phyloP scores from a whole-genome alignment of 257 asterid species.

The Haberlea rhodopensis region DNA sequence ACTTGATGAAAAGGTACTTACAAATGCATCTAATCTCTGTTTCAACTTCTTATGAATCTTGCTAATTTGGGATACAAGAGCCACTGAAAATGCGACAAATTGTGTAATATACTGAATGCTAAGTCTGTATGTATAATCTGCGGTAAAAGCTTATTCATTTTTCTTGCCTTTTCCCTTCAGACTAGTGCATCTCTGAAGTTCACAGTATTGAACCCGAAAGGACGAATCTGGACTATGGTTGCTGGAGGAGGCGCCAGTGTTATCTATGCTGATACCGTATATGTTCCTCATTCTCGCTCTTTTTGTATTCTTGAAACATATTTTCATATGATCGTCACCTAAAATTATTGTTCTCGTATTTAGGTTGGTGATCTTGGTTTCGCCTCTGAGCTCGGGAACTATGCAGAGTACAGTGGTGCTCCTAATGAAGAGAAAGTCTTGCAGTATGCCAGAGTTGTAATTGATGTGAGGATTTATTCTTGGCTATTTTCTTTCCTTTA shows the following conservation, averaged over 20 bases:
- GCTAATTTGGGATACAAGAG: background rate
- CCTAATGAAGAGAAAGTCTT: conserved; percentile 95
- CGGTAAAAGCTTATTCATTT: conserved; percentile 1
- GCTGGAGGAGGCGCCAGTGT: conserved; percentile 99
- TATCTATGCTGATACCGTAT: conserved; percentile 85
- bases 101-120: background rate
- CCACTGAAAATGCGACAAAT: background rate
- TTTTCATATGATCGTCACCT: conserved; percentile 11
- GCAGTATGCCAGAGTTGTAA: conserved; percentile 95
- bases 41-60: background rate
- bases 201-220: conserved; percentile 91
- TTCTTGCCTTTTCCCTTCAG: conserved; percentile 38
- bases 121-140: background rate
- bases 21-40: background rate
- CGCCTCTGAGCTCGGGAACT: conserved; percentile 94
- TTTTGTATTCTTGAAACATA: conserved; percentile 8
- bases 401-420: conserved; percentile 96
- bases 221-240: conserved; percentile 97
- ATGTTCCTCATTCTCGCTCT: conserved; percentile 29
- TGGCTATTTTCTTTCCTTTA: background rate
- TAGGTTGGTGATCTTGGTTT: conserved; percentile 97
- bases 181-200: conserved; percentile 97
- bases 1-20: conserved; percentile 81
- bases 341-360: background rate
- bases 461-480: conserved; percentile 57